Conservation (phyloP, 371 early-diverging fungal genomes). For the Coemansia sp. region DNA sequence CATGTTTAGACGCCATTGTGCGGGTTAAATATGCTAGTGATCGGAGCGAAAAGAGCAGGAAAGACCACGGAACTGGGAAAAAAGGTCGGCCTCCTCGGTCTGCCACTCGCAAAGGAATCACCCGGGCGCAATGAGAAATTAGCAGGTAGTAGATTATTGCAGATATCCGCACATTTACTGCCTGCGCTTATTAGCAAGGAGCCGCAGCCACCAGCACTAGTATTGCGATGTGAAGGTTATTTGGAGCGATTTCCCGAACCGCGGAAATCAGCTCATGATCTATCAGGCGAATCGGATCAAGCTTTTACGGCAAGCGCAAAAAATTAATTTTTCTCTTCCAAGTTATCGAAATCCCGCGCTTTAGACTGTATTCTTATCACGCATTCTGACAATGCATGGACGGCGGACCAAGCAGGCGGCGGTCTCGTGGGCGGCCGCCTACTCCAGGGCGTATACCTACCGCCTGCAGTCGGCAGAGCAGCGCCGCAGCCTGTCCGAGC, state of each 20-base stretch:
- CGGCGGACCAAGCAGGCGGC: conserved; percentile 4
- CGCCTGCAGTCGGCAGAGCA: neutral
- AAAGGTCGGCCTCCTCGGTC: no score
- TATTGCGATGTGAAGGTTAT: no score
- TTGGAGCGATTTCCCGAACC: no score
- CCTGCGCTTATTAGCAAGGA: no score
- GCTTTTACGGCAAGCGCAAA: neutral
- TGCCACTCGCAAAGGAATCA: no score
- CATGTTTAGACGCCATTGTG: neutral
- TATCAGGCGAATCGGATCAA: no score
- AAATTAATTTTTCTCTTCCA: neutral
- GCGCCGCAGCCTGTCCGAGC: conserved; percentile 26
- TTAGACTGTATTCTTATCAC: neutral
- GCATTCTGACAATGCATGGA: conserved; percentile 2
- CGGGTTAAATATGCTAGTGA: neutral
- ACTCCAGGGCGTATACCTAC: neutral
- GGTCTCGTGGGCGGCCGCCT: neutral
- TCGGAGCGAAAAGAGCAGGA: neutral
- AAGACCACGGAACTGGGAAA: neutral
- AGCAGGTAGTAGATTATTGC: no score
- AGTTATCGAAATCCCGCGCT: neutral
- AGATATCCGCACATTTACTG: no score
- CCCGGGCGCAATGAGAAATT: no score
- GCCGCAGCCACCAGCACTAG: no score
- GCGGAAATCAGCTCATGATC: no score